phyloP scores from a whole-genome alignment of 768 basidiomycete species.

The Tremella fuciformis region DNA sequence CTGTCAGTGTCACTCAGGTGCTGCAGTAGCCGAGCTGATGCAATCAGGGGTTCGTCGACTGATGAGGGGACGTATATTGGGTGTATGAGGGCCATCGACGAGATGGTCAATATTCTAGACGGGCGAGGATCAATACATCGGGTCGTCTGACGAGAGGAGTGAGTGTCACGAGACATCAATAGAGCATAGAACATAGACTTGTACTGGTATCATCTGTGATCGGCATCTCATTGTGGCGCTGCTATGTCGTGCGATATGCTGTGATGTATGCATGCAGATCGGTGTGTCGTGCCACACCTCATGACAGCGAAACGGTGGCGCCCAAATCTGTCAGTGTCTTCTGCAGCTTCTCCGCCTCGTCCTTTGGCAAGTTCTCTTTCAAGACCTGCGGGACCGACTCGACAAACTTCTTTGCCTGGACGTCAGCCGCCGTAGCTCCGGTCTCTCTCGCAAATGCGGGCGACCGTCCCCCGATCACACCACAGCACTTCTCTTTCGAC shows the following conservation, averaged over 20 bases:
- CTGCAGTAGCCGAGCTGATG: neutral
- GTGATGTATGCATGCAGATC: conserved; percentile 5
- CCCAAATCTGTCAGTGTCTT: conserved; percentile 85
- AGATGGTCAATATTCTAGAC: conserved; percentile 38
- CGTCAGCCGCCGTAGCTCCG: neutral
- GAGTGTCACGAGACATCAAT: no score
- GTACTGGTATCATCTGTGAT: neutral
- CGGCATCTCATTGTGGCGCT: neutral
- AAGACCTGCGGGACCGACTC: conserved; percentile 88
- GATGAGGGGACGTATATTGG: conserved; percentile 34
- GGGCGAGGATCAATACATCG: conserved; percentile 31
- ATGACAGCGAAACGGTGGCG: conserved; percentile 68
- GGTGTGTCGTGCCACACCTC: neutral
- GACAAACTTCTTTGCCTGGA: conserved; percentile 97
- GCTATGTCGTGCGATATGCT: neutral
- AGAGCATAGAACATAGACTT: neutral
- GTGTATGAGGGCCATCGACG: conserved; percentile 40
- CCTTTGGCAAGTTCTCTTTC: conserved; percentile 92
- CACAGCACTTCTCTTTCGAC: no score
- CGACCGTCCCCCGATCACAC: no score
- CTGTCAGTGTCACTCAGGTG: conserved; percentile 28
- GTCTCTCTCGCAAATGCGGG: neutral
- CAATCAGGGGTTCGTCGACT: conserved; percentile 17
- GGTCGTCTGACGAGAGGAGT: conserved; percentile 23
- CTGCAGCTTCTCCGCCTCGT: conserved; percentile 95